A percentile compares a stretch with the other conserved stretches of the same genome.
phyloP scores from a whole-genome alignment of 352 stramenopile species.

The Globisporangium solare region DNA sequence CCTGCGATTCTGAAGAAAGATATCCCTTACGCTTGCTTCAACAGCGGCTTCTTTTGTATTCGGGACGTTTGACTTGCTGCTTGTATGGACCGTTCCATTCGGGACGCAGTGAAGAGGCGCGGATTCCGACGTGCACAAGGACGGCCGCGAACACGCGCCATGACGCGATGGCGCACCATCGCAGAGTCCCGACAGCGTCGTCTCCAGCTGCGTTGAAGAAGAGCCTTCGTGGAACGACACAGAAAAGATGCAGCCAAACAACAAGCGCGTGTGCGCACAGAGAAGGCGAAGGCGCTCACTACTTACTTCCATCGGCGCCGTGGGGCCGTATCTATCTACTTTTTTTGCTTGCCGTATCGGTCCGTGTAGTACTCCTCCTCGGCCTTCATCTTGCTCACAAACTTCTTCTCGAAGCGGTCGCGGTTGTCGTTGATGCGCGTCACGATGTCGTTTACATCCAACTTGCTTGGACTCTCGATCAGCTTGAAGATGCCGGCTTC shows the following conservation, averaged over 20 bases:
- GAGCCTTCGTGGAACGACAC: not conserved
- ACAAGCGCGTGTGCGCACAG: too few species aligned
- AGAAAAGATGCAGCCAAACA: not conserved
- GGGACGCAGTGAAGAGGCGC: slow-evolving; percentile 9
- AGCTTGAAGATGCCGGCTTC: slow-evolving; percentile 82
- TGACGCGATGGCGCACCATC: slow-evolving; percentile 8
- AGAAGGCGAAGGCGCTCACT: too few species aligned
- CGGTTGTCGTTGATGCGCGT: slow-evolving; percentile 87
- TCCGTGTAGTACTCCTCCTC: slow-evolving; percentile 91
- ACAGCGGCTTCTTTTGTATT: not conserved
- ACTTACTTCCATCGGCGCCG: not conserved
- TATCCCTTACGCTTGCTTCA: not conserved
- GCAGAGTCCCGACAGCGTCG: not conserved
- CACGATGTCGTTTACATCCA: slow-evolving; percentile 88
- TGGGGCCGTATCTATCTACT: slow-evolving; percentile 12
- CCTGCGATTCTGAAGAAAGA: not conserved
- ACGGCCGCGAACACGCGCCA: not conserved
- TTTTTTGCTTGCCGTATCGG: slow-evolving; percentile 58
- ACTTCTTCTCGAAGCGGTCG: slow-evolving; percentile 91
- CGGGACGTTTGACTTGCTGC: slow-evolving; percentile 3
- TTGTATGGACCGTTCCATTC: slow-evolving; percentile 2
- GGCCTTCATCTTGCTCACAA: slow-evolving; percentile 92
- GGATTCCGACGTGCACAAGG: slow-evolving; percentile 12
- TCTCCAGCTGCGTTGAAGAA: not conserved
- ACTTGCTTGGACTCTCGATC: slow-evolving; percentile 60